These are phyloP conservation scores for Neofusicoccum laricinum DNA, from an alignment of 2,329 filamentous ascomycete genomes.

Conservation along the genomic window DNA sequence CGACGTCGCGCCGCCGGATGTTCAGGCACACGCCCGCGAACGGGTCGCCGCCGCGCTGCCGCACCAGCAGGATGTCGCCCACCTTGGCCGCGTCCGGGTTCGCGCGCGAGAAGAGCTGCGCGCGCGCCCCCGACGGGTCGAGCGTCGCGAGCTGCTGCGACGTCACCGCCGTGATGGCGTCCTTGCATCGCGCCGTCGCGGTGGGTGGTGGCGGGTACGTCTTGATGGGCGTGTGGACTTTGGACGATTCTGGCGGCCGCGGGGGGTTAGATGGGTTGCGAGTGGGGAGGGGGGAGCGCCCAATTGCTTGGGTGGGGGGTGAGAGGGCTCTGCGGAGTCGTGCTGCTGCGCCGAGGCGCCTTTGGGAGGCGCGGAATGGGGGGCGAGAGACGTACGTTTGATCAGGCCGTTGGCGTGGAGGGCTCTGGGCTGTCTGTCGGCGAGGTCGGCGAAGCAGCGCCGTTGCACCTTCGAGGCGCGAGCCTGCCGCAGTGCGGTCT, in stretches of 20 bases:
- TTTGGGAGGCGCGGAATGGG: not conserved
- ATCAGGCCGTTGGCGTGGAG: slow-evolving; percentile 7
- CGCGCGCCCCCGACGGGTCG: slow-evolving; percentile 81
- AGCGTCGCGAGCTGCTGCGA: slow-evolving; percentile 67
- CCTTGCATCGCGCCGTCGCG: slow-evolving; percentile 54
- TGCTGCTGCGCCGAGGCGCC: slow-evolving; percentile 18
- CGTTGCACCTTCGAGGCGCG: slow-evolving; percentile 36
- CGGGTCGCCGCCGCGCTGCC: slow-evolving; percentile 79
- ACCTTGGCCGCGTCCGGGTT: slow-evolving; percentile 78
- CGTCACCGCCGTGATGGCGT: slow-evolving; percentile 68
- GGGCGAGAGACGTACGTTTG: not conserved
- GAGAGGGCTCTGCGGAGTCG: slow-evolving; percentile 19
- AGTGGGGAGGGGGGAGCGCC: no score
- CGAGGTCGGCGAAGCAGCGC: slow-evolving; percentile 15
- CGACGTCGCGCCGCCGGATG: slow-evolving; percentile 79
- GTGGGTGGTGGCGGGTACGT: slow-evolving; percentile 55
- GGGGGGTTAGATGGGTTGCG: slow-evolving; percentile 11
- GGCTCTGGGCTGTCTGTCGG: not conserved
- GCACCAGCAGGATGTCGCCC: slow-evolving; percentile 89
- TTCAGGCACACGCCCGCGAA: slow-evolving; percentile 86
- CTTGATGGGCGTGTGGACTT: slow-evolving; percentile 48
- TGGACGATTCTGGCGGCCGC: not conserved
- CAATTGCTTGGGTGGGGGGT: slow-evolving; percentile 15
- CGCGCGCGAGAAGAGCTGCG: slow-evolving; percentile 71
- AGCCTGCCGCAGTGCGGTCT: slow-evolving; percentile 59